These are phyloP conservation scores for Jackrogersella multiformis DNA, from an alignment of 495 filamentous ascomycete genomes.

Conservation along the genomic window DNA sequence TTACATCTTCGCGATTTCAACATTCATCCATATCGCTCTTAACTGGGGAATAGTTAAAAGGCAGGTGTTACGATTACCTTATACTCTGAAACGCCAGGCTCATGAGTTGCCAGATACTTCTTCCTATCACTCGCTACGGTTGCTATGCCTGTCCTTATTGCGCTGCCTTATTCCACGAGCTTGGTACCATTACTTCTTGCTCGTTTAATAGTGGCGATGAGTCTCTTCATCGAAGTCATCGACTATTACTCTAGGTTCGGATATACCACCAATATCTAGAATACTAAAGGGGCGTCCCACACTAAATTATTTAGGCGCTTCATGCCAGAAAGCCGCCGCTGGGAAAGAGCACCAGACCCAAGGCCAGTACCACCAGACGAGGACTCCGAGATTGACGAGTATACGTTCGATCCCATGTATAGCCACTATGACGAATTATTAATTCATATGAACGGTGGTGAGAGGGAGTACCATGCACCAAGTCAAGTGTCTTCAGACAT, in stretches of 20 bases:
- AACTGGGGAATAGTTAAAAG: slow-evolving; percentile 24
- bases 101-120: slow-evolving; percentile 19
- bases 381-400: background rate
- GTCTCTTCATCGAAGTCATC: slow-evolving; percentile 26
- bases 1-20: slow-evolving; percentile 18
- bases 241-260: slow-evolving; percentile 33
- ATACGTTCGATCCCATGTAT: background rate
- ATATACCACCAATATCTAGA: background rate
- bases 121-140: slow-evolving; percentile 13
- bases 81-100: slow-evolving; percentile 1
- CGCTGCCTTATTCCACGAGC: slow-evolving; percentile 6
- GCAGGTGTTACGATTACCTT: background rate
- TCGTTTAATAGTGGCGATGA: slow-evolving; percentile 21
- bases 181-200: slow-evolving; percentile 7
- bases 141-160: background rate
- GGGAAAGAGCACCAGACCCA: background rate
- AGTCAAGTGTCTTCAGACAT: slow-evolving; percentile 42
- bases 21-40: slow-evolving; percentile 11
- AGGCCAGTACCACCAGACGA: background rate
- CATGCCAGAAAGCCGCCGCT: background rate
- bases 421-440: slow-evolving; percentile 8
- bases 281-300: background rate
- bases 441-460: slow-evolving; percentile 24
- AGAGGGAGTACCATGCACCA: slow-evolving; percentile 18
- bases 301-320: slow-evolving; percentile 12